Conservation (phyloP, 495 filamentous ascomycete species). For the Neurospora sp. region DNA sequence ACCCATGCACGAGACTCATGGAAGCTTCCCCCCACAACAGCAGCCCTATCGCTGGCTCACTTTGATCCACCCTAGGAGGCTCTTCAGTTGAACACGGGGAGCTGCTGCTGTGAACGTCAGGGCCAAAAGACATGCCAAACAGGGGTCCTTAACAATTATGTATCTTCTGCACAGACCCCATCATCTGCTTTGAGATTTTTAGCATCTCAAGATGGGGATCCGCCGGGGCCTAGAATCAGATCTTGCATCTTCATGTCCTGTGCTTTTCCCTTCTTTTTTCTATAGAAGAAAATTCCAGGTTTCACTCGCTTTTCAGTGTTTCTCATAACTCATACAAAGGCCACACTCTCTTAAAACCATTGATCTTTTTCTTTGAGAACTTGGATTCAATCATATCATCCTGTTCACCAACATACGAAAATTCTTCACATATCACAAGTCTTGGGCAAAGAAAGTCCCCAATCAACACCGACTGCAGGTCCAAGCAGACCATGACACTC, state of each 20-base stretch:
- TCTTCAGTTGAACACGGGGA: background rate
- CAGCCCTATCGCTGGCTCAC: background rate
- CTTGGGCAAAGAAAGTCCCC: background rate
- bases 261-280: background rate
- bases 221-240: background rate
- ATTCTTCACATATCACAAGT: background rate
- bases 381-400: background rate
- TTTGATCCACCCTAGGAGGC: background rate
- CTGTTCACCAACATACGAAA: background rate
- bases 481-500: slow-evolving; percentile 12
- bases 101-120: background rate
- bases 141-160: background rate
- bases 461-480: background rate
- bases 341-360: background rate
- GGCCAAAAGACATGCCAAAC: background rate
- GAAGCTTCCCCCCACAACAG: background rate
- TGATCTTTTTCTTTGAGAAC: background rate
- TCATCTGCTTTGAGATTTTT: background rate
- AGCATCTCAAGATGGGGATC: background rate
- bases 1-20: background rate
- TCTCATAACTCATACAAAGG: background rate
- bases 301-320: background rate
- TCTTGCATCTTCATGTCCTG: background rate
- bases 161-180: background rate
- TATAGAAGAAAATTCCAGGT: background rate